Base-by-base conservation (phyloP, 805 yeast genomes). In the Suhomyces sp. region DNA sequence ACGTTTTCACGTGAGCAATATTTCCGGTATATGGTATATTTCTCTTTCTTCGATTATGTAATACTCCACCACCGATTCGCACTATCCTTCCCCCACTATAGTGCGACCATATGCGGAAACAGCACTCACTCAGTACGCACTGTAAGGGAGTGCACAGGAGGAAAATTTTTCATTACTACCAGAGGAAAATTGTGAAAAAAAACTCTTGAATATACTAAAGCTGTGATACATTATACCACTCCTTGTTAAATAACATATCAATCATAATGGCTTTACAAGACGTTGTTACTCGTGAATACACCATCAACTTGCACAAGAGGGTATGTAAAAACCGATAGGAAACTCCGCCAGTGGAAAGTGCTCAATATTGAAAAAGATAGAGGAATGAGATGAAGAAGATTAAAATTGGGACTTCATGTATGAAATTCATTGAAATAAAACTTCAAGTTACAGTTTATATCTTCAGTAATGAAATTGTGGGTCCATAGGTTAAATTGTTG, bases 241-340 rank as follows among this genome's bases (percentile, higher is more conserved):
- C 33, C 33, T 31, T 23, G 33, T 31, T 31, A 31, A 22, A 20
- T 31, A 46, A 44, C 57, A 48, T n/a, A n/a, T 40, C 50, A 51
- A 47, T 55, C 47, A 74, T 75, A 73, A 79, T 82, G 75, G 95
- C 91, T 75, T 79, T 88, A 72, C 85, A 86, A 79, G 98, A 93
- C 90, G 96, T 88, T 76, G 97, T 93, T 76, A 86, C 98, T 74
- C 95, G 99, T 77, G 99, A 93, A 79, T 93, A 93, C 88, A 93
- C 98, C 83, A 90, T 93, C 76, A 91, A 93, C 88, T 79, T 91
- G 76, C 96, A 88, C 95, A 91, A 88, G 77, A 88, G 98, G 79
- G 95, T 87, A 83, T 70, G 95, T 84, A 38, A 30, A 21, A 23
- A 13, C 12, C 33, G 32, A 19, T 19, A n/a, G n/a, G n/a, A n/a